Evolutionary conservation across 257 asterid genomes (phyloP).

Genomic region (Striga asiatica): DNA sequence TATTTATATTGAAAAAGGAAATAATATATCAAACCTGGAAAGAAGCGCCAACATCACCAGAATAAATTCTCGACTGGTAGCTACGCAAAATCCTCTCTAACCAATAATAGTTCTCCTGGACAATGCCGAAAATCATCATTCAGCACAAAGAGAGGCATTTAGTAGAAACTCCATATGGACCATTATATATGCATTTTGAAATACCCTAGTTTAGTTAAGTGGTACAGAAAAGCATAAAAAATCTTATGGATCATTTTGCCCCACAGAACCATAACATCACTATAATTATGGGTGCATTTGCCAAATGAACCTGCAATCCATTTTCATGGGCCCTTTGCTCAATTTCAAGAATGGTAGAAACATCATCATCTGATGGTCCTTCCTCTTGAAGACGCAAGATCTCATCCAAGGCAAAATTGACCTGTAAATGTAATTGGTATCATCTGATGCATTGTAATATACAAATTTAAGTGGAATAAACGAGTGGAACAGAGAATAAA

Average conservation of each 20-base stretch:
- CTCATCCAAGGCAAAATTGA: constrained; percentile 74
- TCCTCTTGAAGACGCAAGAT: constrained; percentile 74
- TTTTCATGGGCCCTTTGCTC: constrained; percentile 96
- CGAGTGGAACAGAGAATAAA: constrained; percentile 10
- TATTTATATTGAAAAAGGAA: constrained; percentile 10
- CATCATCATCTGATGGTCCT: constrained; percentile 71
- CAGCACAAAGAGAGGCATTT: constrained; percentile 15
- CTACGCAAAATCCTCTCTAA: constrained; percentile 79
- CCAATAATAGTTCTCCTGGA: constrained; percentile 86
- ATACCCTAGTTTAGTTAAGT: neutral
- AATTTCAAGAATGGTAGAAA: constrained; percentile 64
- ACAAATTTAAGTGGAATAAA: constrained; percentile 18
- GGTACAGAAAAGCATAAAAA: constrained; percentile 6
- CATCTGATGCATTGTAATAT: constrained; percentile 17
- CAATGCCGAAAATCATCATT: constrained; percentile 20
- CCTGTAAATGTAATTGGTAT: constrained; percentile 41
- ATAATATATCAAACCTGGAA: constrained; percentile 46
- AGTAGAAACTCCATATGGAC: constrained; percentile 11
- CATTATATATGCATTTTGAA: neutral
- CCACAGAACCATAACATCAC: neutral
- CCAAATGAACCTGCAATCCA: constrained; percentile 66
- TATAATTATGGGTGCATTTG: constrained; percentile 9
- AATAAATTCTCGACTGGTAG: constrained; percentile 84
- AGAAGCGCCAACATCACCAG: constrained; percentile 69
- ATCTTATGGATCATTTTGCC: constrained; percentile 11